Evolutionary conservation across 2,329 filamentous ascomycete genomes (phyloP).

Genomic region (Stachybotrys elegans): DNA sequence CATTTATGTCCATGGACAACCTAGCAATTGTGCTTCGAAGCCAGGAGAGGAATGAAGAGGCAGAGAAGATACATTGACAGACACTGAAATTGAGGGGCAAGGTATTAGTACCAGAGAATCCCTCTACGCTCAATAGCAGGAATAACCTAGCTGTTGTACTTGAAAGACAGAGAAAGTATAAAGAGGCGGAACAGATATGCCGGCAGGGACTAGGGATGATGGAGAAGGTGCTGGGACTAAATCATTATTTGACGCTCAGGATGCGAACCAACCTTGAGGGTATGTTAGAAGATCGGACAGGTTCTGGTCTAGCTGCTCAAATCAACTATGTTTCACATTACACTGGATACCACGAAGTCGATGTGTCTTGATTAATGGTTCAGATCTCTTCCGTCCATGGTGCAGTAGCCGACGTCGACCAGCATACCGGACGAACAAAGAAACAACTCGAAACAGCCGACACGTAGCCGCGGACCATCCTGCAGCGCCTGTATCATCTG

Average conservation of each 20-base stretch:
- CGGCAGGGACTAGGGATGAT: neutral
- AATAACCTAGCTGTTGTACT: conserved; percentile 2
- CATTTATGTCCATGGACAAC: conserved; percentile 10
- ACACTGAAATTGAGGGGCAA: conserved; percentile 8
- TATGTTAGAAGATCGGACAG: neutral
- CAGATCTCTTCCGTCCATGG: too few species aligned
- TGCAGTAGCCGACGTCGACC: too few species aligned
- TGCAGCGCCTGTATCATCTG: too few species aligned
- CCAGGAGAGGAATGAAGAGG: conserved; percentile 11
- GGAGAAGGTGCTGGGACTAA: conserved; percentile 2
- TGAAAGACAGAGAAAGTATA: neutral
- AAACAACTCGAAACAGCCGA: too few species aligned
- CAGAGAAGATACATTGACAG: conserved; percentile 10
- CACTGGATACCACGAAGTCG: too few species aligned
- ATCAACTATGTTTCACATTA: neutral
- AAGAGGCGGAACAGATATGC: conserved; percentile 1
- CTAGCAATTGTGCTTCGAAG: conserved; percentile 5
- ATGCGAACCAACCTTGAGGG: neutral
- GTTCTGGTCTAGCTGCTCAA: neutral
- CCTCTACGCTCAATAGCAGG: conserved; percentile 3
- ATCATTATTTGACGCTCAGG: conserved; percentile 1
- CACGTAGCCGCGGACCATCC: too few species aligned
- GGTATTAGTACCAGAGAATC: conserved; percentile 11
- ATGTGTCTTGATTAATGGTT: too few species aligned
- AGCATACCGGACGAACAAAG: too few species aligned